Evolutionary conservation across 139 green algal species (phyloP).

Genomic region (Penium margaritaceum): DNA sequence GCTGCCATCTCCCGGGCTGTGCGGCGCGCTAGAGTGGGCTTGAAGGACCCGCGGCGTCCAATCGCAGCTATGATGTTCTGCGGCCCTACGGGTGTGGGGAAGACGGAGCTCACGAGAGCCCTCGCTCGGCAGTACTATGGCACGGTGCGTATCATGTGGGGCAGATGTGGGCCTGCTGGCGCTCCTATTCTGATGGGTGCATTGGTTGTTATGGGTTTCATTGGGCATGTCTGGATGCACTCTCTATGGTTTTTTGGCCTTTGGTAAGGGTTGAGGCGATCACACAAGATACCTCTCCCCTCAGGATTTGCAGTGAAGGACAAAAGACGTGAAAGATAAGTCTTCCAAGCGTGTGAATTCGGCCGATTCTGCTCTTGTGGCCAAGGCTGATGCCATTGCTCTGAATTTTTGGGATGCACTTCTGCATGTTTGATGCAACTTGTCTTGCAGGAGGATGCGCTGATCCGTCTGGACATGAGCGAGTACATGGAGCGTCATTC

Average conservation of each 20-base stretch:
- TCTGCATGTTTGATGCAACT: background rate
- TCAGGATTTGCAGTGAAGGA: no score
- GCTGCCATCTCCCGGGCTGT: conserved; percentile 55
- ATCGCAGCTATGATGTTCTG: conserved; percentile 69
- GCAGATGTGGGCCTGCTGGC: no score
- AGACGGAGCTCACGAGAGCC: conserved; percentile 70
- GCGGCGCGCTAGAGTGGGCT: conserved; percentile 52
- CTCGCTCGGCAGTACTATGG: conserved; percentile 50
- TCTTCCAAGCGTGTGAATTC: no score
- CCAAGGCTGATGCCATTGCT: no score
- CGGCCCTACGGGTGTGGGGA: conserved; percentile 75
- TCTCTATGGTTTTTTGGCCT: no score
- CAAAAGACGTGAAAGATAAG: no score
- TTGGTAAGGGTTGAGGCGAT: no score
- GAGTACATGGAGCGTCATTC: conserved; percentile 74
- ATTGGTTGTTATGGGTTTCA: no score
- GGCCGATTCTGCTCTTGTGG: no score
- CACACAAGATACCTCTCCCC: background rate
- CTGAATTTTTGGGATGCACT: no score
- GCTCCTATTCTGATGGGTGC: no score
- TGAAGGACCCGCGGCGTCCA: conserved; percentile 54
- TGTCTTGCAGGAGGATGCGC: conserved; percentile 45
- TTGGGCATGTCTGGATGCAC: no score
- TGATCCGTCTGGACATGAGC: conserved; percentile 66
- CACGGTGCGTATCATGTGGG: conserved; percentile 20